Evolutionary conservation across 345 rosid genomes (phyloP).

Genomic region (Trapa bicornis): DNA sequence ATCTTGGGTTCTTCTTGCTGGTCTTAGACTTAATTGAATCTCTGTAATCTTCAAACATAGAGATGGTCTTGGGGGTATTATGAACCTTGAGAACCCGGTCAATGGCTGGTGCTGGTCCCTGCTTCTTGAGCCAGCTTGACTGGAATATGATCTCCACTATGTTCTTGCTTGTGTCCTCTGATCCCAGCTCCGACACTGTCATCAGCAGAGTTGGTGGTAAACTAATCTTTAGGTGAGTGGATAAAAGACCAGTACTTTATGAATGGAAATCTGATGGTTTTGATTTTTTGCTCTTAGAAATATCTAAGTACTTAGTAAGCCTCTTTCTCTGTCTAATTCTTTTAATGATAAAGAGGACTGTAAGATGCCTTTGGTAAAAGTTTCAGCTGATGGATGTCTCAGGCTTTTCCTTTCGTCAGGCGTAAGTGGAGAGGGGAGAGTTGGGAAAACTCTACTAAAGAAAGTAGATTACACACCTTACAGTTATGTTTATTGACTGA

Average conservation of each 20-base stretch:
- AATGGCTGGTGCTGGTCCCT: slow-evolving; percentile 48
- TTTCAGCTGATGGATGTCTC: too few relatives aligned
- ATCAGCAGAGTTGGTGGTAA: neutral
- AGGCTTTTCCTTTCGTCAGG: too few relatives aligned
- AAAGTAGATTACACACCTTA: neutral
- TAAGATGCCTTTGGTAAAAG: neutral
- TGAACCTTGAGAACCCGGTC: slow-evolving; percentile 67
- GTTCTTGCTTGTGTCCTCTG: slow-evolving; percentile 75
- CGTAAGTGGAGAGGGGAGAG: neutral
- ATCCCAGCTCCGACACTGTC: slow-evolving; percentile 57
- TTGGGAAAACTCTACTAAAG: neutral
- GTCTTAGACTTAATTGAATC: slow-evolving; percentile 62
- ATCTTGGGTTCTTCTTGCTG: slow-evolving; percentile 58
- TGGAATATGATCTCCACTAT: slow-evolving; percentile 83
- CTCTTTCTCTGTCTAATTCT: neutral
- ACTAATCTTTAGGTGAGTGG: neutral
- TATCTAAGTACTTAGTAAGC: neutral
- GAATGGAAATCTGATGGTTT: neutral
- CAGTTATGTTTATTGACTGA: neutral
- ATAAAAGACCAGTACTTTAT: neutral
- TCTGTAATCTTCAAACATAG: slow-evolving; percentile 63
- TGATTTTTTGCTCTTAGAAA: neutral
- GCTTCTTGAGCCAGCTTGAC: slow-evolving; percentile 75
- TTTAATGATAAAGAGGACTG: neutral
- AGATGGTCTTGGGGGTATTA: slow-evolving; percentile 50